Base-by-base conservation (phyloP, 2,329 filamentous ascomycete genomes). In the Fonsecaea pedrosoi region DNA sequence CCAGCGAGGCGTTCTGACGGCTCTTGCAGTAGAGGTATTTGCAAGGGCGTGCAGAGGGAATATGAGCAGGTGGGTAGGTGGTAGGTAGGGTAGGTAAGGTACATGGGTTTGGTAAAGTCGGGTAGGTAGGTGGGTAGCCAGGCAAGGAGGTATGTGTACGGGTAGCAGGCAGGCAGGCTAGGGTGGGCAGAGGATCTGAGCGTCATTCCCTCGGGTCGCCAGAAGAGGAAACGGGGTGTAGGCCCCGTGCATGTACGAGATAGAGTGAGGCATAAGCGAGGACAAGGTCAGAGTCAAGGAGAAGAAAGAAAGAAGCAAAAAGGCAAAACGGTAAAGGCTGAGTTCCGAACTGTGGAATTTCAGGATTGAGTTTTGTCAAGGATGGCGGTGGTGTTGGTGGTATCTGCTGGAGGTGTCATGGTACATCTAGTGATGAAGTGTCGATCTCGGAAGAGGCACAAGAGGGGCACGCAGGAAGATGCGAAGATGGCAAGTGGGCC, bases 181-280 rank as follows among this genome's bases (percentile, higher is more conserved):
- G 13, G 13, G 40, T 6, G 40, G 1, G 40, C 13, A 42, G 15
- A 5, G 13, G 8, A 5, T 4, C 5, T 18, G 10, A n/a, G 40
- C 18, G 18, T 42, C 40, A 12, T 7, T 37, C 7, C 35, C 35
- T 37, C 35, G 35, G 35, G 7, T 12, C 7, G 35, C 7, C 7
- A 40, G 10, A 40, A 40, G 13, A 40, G 37, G 12, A 4, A 4
- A 13, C 12, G 37, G 37, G 13, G 10, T 13, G 37, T 4, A 25
- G 25, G 25, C 25, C 40, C 18, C 40, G 40, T 42, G 18, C 40
- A 9, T 42, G 40, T 42, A 50, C 18, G 45, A 50, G 18, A 50
- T n/a, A 50, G 4, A 50, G 45, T 50, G 45, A 50, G 45, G 45
- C 45, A 13, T 25, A 25, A 50, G 45, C 45, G 45, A 12, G 45